Evolutionary conservation across 2,329 filamentous ascomycete genomes (phyloP), one percentile per base, ranked within the genome.

Genomic region (Monilinia aucupariae): DNA sequence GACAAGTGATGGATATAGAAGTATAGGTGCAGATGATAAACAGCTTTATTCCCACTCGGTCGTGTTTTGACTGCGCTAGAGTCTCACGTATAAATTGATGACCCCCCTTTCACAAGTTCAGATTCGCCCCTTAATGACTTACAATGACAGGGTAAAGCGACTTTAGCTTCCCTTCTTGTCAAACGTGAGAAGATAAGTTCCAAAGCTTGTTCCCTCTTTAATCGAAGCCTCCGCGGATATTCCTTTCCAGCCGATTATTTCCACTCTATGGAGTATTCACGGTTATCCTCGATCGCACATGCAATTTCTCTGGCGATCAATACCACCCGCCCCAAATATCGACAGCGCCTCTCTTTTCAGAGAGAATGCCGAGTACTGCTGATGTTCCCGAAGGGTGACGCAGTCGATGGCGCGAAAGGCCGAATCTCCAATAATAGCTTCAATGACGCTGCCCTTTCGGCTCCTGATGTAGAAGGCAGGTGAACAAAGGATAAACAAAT

Each of bases 1-100:
- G 59, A 61, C 64, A 41, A 70, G 58, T 68, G 66, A 66, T 68
- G 69, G 67, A 71, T 63, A 68, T 69, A 71, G 66, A 59, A 59
- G 64, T 52, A 56, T 56, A 60, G 60, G 41, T 69, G 67, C 70
- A 71, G 67, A 67, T 70, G 63, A 64, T 65, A 48, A 65, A 64
- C 61, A 67, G 59, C 63, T 64, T 67, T 69, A 68, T 67, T 64
- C 66, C 68, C 70, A 68, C 65, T 69, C 61, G 68, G 66, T 65
- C 66, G 53, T 52, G 45, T 61, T 45, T 61, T 52, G 48, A 52
- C 64, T 63, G 64, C 58, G 59, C 63, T 64, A 62, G 41, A 39
- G 50, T 62, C 54, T 66, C 64, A 68, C 65, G 61, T 70, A 70
- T 70, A 68, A 66, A 68, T 37, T 58, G 60, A 63, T 65, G 65